Base-by-base conservation (phyloP, 2,329 filamentous ascomycete genomes). In the Colletotrichum brevisporum region DNA sequence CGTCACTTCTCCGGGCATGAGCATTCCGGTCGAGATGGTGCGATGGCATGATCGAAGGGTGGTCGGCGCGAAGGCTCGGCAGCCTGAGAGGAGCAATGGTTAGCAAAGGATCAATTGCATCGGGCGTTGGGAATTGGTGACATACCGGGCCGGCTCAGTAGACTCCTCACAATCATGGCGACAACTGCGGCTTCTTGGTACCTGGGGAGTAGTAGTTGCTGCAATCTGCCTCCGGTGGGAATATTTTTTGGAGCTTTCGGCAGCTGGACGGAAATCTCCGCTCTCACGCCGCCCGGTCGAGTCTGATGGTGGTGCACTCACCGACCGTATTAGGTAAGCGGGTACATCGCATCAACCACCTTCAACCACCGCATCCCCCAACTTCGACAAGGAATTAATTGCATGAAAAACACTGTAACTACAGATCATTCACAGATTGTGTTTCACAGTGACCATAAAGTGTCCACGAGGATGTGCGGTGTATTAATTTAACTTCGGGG, bases 101-200 rank as follows among this genome's bases (percentile, higher is more conserved):
- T 24, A 69, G 62, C 47, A 36, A 24, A 6, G 68, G 74, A 58
- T 77, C 76, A 69, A 72, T 52, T 65, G 10, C 59, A 60, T 15
- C 5, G 12, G 12, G 1, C 21, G 6, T 26, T 4, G 36, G 2
- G n/a, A 4, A n/a, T 10, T 12, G 21, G 50, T 59, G 69, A 74
- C 83, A 75, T 80, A 89, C 88, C 84, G 78, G 88, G 82, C 85
- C 86, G 86, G 78, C 84, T 79, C 61, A 82, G 82, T 72, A 83
- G 79, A 76, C 83, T 88, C 82, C 87, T 84, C 73, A 88, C 74
- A 75, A 89, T 88, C 88, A 90, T 90, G 73, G 76, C 79, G 78
- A 76, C 72, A 67, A 74, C 69, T 71, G 72, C 71, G 64, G 64
- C 65, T 59, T 67, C 51, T 39, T 70, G 53, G 43, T 63, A 74